Evolutionary conservation across 2,329 filamentous ascomycete species (phyloP).

Genomic region (Scytalidium sp.): DNA sequence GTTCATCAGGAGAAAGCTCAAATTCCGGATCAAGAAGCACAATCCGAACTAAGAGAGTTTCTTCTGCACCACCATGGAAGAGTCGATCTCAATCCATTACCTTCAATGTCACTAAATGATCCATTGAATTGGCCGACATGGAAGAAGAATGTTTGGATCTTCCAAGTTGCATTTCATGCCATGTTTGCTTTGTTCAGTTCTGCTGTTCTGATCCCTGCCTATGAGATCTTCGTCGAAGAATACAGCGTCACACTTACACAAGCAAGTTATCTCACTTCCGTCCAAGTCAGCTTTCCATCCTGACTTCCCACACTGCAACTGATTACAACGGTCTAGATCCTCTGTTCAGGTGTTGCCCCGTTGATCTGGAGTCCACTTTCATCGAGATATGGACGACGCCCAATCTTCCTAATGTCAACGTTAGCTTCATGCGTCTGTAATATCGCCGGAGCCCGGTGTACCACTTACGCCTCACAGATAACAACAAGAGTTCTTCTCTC

Average conservation of each 20-base stretch:
- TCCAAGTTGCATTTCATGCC: conserved; percentile 47
- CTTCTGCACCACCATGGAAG: too few species aligned
- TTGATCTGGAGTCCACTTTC: conserved; percentile 50
- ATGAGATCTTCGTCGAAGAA: conserved; percentile 42
- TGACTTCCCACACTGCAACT: background rate
- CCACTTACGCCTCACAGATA: conserved; percentile 43
- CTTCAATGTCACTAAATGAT: too few species aligned
- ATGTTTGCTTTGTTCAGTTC: conserved; percentile 49
- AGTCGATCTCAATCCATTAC: too few species aligned
- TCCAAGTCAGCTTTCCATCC: conserved; percentile 27
- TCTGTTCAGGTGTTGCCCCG: conserved; percentile 44
- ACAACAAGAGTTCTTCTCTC: conserved; percentile 44
- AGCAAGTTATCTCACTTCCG: conserved; percentile 44
- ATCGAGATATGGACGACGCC: conserved; percentile 44
- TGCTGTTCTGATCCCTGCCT: conserved; percentile 46
- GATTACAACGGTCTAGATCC: conserved; percentile 29
- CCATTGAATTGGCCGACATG: conserved; percentile 51
- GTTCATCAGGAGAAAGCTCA: too few species aligned
- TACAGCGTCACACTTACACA: conserved; percentile 38
- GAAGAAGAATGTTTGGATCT: conserved; percentile 44
- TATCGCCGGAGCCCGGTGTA: conserved; percentile 46
- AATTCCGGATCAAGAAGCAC: too few species aligned
- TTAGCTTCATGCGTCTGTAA: conserved; percentile 44
- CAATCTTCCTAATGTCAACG: conserved; percentile 46
- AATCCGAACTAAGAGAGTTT: too few species aligned